These are phyloP conservation scores for Epicoccum sorghinum DNA, from an alignment of 2,329 filamentous ascomycete genomes.

Conservation along the genomic window DNA sequence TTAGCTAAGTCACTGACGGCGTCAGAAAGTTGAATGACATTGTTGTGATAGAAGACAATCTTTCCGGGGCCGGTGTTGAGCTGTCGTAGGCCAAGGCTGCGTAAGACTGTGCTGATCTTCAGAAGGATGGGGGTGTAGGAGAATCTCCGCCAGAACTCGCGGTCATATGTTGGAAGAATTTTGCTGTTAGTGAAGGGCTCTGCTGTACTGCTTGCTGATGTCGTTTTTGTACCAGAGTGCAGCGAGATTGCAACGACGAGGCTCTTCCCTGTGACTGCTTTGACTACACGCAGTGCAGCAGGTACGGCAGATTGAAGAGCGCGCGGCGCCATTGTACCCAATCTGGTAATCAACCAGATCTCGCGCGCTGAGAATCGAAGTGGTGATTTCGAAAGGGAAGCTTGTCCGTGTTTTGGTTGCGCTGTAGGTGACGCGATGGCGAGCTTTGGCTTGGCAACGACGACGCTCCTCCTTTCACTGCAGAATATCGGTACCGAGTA, in stretches of 20 bases:
- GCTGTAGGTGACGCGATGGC: background rate
- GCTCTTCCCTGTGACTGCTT: background rate
- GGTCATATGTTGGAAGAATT: constrained; percentile 1
- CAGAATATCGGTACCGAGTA: background rate
- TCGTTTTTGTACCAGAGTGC: no score
- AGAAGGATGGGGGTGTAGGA: background rate
- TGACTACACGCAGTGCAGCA: background rate
- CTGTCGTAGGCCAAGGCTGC: constrained; percentile 8
- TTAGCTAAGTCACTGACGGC: background rate
- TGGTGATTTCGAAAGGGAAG: no score
- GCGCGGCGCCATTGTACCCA: background rate
- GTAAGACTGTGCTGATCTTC: constrained; percentile 1
- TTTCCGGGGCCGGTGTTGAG: background rate
- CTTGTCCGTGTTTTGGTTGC: background rate
- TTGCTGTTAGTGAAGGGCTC: background rate
- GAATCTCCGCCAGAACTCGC: background rate
- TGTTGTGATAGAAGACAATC: background rate
- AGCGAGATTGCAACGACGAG: constrained; percentile 5
- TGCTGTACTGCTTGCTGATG: background rate
- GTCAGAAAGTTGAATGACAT: constrained; percentile 1
- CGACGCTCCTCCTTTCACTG: constrained; percentile 2
- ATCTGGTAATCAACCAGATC: no score
- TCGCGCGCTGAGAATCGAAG: no score
- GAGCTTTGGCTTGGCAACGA: constrained; percentile 3
- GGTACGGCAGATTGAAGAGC: background rate